These are phyloP conservation scores for Colletotrichum simmondsii DNA, from an alignment of 2,329 filamentous ascomycete species.

Conservation along the genomic window DNA sequence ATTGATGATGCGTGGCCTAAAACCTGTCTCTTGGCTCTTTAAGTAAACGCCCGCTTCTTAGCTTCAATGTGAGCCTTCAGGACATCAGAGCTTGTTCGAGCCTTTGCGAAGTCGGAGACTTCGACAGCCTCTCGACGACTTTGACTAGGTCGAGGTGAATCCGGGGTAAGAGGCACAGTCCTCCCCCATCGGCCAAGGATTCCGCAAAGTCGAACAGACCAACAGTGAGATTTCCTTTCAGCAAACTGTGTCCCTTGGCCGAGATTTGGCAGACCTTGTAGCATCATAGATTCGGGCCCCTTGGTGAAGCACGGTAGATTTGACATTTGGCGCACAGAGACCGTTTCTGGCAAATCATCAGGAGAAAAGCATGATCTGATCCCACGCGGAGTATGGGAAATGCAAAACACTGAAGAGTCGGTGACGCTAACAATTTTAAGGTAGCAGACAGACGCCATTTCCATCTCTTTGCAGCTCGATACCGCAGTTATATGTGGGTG, in stretches of 20 bases:
- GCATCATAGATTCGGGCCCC: not conserved
- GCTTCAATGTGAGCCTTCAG: not conserved
- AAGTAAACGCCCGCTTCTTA: not conserved
- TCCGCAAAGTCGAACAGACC: not conserved
- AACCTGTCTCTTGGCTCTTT: not conserved
- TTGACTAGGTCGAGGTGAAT: not conserved
- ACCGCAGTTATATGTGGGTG: not conserved
- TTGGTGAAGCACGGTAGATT: not conserved
- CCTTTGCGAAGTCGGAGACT: constrained; percentile 5
- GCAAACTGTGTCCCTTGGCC: not conserved
- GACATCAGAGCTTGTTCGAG: not conserved
- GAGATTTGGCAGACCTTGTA: not conserved
- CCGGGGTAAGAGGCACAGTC: constrained; percentile 20
- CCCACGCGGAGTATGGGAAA: not conserved
- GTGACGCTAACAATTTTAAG: constrained; percentile 19
- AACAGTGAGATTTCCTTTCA: not conserved
- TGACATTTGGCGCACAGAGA: not conserved
- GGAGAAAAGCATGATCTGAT: not conserved
- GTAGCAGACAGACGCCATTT: not conserved
- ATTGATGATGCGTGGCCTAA: not conserved
- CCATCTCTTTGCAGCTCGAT: not conserved
- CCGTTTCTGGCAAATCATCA: not conserved
- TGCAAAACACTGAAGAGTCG: constrained; percentile 16
- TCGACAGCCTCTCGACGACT: constrained; percentile 12
- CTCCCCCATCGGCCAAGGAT: constrained; percentile 7